Evolutionary conservation across 306 rosid species (phyloP), one percentile per base, ranked within the genome.

Genomic region (Citrullus mucosospermus): DNA sequence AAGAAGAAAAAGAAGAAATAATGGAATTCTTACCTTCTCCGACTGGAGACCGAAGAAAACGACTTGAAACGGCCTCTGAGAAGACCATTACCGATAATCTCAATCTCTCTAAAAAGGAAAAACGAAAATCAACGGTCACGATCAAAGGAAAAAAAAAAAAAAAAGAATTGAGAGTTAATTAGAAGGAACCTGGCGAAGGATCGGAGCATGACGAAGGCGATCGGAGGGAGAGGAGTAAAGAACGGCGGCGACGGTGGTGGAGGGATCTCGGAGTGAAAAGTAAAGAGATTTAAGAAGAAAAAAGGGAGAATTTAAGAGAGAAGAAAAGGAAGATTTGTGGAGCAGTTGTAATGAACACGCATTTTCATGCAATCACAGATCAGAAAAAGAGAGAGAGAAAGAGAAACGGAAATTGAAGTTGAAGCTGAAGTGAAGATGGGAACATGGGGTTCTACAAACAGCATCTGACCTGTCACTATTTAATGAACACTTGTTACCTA

Each of bases 141-240:
- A 48, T 61, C 28, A n/a, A 13, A 51, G 10, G 2, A 51, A n/a
- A 14, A 14, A 4, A 73, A 6, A 15, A 6, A 8, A n/a, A 15
- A 32, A 74, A 1, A 6, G 17, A 55, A 20, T 8, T 17, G 59
- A 39, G 8, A 78, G 12, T 17, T 9, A 55, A 20, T 22, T 22
- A 25, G 38, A 10, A 76, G 50, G 7, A 63, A 90, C 97, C 96
- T 89, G 75, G 92, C 86, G 78, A 89, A 28, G 80, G 89, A 81
- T 88, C 86, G 79, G 79, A 90, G 81, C 96, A 89, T 89, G 11
- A 11, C 81, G 80, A 48, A 61, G 55, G 38, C 67, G 75, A 46
- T 11, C 4, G 56, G 56, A 51, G 7, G 56, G 56, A 14, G 2
- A 8, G 7, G 18, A 46, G 12, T 2, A 39, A 39, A 39, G 43